Evolutionary conservation across 2,329 filamentous ascomycete genomes (phyloP).

Genomic region (Tolypocladium album): DNA sequence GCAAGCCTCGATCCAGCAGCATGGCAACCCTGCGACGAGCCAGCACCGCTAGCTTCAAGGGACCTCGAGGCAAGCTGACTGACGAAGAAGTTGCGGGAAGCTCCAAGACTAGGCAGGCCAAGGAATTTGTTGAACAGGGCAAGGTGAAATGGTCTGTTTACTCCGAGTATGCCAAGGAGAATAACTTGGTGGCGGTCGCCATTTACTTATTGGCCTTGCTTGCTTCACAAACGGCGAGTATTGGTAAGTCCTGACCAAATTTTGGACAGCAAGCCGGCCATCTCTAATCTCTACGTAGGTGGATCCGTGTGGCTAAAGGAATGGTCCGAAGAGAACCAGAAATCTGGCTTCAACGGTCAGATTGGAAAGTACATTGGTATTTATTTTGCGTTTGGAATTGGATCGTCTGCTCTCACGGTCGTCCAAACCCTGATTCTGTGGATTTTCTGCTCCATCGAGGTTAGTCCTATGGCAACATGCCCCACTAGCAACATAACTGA

Average conservation of each 20-base stretch:
- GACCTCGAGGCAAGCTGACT: constrained; percentile 69
- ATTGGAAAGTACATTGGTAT: constrained; percentile 88
- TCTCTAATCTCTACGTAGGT: constrained; percentile 27
- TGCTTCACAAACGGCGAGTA: constrained; percentile 69
- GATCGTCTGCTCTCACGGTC: constrained; percentile 74
- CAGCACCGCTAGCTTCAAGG: constrained; percentile 82
- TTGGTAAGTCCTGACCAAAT: constrained; percentile 43
- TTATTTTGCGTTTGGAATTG: constrained; percentile 91
- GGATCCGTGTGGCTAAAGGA: constrained; percentile 88
- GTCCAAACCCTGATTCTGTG: constrained; percentile 89
- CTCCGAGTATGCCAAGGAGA: constrained; percentile 86
- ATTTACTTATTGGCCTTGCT: constrained; percentile 72
- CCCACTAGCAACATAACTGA: background rate
- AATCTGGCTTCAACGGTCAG: constrained; percentile 55
- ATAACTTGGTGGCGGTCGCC: constrained; percentile 73
- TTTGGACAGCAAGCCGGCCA: background rate
- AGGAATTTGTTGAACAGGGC: constrained; percentile 85
- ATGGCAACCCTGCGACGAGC: constrained; percentile 76
- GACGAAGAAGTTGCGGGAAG: constrained; percentile 70
- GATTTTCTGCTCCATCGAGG: constrained; percentile 99
- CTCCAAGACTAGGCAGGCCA: constrained; percentile 71
- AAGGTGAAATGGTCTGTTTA: constrained; percentile 97
- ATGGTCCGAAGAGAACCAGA: constrained; percentile 76
- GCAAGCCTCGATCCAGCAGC: constrained; percentile 56
- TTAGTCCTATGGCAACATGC: constrained; percentile 23